phyloP scores from a whole-genome alignment of 805 yeast genomes.

The Alloascoidea hylecoeti region DNA sequence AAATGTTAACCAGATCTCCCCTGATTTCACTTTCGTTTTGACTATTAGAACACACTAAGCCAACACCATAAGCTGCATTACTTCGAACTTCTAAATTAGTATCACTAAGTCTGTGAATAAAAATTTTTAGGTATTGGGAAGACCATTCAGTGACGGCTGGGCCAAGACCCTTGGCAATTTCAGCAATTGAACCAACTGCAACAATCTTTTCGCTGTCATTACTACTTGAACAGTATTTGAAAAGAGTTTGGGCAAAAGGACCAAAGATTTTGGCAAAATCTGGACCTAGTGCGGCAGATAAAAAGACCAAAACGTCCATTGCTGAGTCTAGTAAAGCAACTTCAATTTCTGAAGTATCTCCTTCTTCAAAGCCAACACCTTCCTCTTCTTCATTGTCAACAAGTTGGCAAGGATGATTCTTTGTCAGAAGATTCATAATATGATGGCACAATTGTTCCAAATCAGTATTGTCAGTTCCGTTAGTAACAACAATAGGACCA shows the following conservation, averaged over 20 bases:
- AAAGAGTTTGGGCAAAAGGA: constrained; percentile 53
- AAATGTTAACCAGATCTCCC: constrained; percentile 50
- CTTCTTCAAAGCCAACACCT: constrained; percentile 40
- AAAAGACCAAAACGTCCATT: constrained; percentile 67
- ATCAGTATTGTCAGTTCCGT: constrained; percentile 34
- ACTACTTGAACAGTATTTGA: constrained; percentile 42
- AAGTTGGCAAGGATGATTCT: constrained; percentile 74
- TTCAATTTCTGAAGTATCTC: constrained; percentile 28
- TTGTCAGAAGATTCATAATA: constrained; percentile 60
- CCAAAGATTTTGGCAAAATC: constrained; percentile 66
- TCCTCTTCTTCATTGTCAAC: constrained; percentile 57
- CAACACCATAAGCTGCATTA: constrained; percentile 93
- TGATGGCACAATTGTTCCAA: constrained; percentile 60
- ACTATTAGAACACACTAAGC: constrained; percentile 46
- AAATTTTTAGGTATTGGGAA: constrained; percentile 55
- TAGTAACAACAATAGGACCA: constrained; percentile 58
- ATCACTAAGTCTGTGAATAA: constrained; percentile 53
- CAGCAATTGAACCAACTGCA: constrained; percentile 85
- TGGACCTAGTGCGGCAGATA: constrained; percentile 63
- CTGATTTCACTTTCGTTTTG: constrained; percentile 38
- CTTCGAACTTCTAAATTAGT: constrained; percentile 82
- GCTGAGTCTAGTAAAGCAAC: constrained; percentile 75
- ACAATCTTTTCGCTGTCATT: constrained; percentile 66
- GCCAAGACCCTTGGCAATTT: constrained; percentile 67
- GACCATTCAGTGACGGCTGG: constrained; percentile 44